Percentiles rank a stretch among this genome's conserved stretches.
These are phyloP conservation scores for Mycena chlorophos DNA, from an alignment of 768 basidiomycete genomes.

Conservation along the genomic window DNA sequence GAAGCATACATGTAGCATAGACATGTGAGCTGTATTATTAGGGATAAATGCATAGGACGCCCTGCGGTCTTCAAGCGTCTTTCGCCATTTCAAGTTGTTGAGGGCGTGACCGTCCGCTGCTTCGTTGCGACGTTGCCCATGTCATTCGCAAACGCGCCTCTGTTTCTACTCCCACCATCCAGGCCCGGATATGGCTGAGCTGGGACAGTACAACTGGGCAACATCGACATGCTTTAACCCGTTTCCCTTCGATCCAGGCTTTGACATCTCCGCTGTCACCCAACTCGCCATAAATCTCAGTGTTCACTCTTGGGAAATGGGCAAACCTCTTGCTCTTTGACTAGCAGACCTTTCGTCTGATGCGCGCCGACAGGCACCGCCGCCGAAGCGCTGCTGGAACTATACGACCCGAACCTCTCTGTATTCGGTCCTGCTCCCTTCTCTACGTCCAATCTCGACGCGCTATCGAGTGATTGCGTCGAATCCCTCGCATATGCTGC, in stretches of 20 bases:
- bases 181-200: too few species aligned
- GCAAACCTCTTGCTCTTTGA: constrained; percentile 18
- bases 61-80: too few species aligned
- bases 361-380: constrained; percentile 32
- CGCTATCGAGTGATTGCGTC: constrained; percentile 24
- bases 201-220: constrained; percentile 7
- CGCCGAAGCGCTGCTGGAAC: constrained; percentile 44
- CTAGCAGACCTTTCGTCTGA: background rate
- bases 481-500: constrained; percentile 39
- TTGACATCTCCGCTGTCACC: constrained; percentile 35
- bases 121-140: too few species aligned
- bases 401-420: constrained; percentile 39
- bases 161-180: too few species aligned
- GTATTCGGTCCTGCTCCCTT: constrained; percentile 42
- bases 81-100: too few species aligned
- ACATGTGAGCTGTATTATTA: too few species aligned
- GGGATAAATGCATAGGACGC: too few species aligned
- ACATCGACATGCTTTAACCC: too few species aligned
- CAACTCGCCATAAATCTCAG: constrained; percentile 37
- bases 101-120: too few species aligned
- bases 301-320: constrained; percentile 50
- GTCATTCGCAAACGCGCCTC: too few species aligned
- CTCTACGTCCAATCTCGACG: constrained; percentile 29
- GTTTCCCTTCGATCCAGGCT: constrained; percentile 39
- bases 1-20: too few species aligned